These are phyloP conservation scores for Puya raimondii DNA, from an alignment of 176 grass and related monocot genomes.

Conservation along the genomic window DNA sequence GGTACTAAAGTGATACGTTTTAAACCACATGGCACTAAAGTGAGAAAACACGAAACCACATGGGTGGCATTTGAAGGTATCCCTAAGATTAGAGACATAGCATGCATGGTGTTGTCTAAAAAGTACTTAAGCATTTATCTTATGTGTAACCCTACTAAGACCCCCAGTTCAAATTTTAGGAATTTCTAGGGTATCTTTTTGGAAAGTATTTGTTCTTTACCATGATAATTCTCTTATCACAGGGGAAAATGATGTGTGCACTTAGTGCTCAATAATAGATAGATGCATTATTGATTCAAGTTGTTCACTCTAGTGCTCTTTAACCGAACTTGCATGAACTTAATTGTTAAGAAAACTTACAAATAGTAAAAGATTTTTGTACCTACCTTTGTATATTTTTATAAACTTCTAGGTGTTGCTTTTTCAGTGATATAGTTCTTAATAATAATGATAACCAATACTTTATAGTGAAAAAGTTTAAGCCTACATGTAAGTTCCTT, in stretches of 20 bases:
- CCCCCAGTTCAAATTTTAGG: neutral
- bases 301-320: neutral
- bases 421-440: too few species aligned
- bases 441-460: too few species aligned
- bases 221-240: neutral
- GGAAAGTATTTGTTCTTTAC: neutral
- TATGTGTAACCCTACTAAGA: neutral
- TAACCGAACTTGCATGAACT: neutral
- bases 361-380: too few species aligned
- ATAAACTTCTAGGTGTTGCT: too few species aligned
- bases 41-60: too few species aligned
- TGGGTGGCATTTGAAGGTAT: too few species aligned
- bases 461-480: too few species aligned
- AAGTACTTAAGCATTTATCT: neutral
- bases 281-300: constrained; percentile 3
- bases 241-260: neutral
- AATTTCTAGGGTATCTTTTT: neutral
- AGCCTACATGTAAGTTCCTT: too few species aligned
- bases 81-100: neutral
- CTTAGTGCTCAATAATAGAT: neutral
- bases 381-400: too few species aligned
- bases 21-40: too few species aligned
- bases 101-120: neutral
- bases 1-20: too few species aligned
- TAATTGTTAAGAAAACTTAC: too few species aligned